phyloP scores from a whole-genome alignment of 768 basidiomycete genomes.

The Pleurotus platypus region DNA sequence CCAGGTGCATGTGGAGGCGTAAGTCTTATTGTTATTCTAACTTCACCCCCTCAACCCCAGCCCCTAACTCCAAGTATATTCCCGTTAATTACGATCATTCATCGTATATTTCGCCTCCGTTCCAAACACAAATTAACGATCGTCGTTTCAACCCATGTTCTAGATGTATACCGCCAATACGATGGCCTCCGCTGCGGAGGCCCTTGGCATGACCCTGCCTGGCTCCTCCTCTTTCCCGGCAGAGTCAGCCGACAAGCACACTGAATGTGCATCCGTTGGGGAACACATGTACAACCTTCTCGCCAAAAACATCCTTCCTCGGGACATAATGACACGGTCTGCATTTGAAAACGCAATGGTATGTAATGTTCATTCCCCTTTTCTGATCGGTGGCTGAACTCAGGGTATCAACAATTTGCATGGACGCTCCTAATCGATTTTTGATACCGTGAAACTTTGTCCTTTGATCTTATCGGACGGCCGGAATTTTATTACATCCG shows the following conservation, averaged over 20 bases:
- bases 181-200: slow-evolving; percentile 95
- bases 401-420: not conserved
- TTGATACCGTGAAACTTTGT: not conserved
- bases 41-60: slow-evolving; percentile 3
- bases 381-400: slow-evolving; percentile 5
- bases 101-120: not conserved
- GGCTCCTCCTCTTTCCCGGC: slow-evolving; percentile 98
- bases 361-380: slow-evolving; percentile 13
- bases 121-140: not conserved
- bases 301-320: slow-evolving; percentile 87
- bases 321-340: slow-evolving; percentile 94
- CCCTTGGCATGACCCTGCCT: slow-evolving; percentile 92
- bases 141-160: not conserved
- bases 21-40: slow-evolving; percentile 28
- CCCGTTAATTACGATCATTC: not conserved
- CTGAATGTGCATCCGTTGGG: slow-evolving; percentile 81
- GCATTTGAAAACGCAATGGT: slow-evolving; percentile 99
- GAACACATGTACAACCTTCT: slow-evolving; percentile 82
- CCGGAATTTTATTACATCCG: slow-evolving; percentile 6
- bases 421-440: not conserved
- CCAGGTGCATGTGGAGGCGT: slow-evolving; percentile 97
- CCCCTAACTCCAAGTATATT: not conserved
- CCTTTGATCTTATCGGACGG: not conserved
- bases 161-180: slow-evolving; percentile 99
- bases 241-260: slow-evolving; percentile 81